These are phyloP conservation scores for Epichloe typhina DNA, from an alignment of 2,329 filamentous ascomycete genomes.

Conservation along the genomic window DNA sequence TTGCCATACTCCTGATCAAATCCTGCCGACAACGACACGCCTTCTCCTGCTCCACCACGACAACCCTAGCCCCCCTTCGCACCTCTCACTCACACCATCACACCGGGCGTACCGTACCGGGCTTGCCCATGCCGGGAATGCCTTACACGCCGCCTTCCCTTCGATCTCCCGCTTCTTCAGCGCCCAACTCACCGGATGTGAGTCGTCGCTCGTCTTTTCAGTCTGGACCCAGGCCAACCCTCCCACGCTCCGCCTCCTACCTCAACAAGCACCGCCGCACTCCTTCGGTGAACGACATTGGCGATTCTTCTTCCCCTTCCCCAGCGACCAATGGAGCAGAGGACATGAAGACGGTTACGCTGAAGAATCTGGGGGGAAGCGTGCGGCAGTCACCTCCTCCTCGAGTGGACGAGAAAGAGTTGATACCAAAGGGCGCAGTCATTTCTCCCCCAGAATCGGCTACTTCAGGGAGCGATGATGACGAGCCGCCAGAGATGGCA, in stretches of 20 bases:
- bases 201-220: conserved; percentile 48
- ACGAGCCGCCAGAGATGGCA: conserved; percentile 38
- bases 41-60: neutral
- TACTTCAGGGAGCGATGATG: conserved; percentile 72
- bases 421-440: conserved; percentile 69
- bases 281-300: conserved; percentile 27
- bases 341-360: conserved; percentile 19
- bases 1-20: neutral
- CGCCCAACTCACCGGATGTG: conserved; percentile 39
- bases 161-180: conserved; percentile 47
- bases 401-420: conserved; percentile 49
- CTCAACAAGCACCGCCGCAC: conserved; percentile 50
- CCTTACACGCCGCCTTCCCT: conserved; percentile 76
- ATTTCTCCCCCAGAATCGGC: conserved; percentile 90
- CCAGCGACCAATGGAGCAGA: conserved; percentile 11
- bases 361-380: conserved; percentile 36
- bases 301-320: conserved; percentile 19
- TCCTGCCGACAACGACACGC: neutral
- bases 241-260: conserved; percentile 54
- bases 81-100: conserved; percentile 3
- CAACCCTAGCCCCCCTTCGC: neutral
- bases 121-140: conserved; percentile 41
- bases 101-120: conserved; percentile 9
- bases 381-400: conserved; percentile 78
- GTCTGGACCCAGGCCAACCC: conserved; percentile 33